Evolutionary conservation across 177 flowering plant species (phyloP), one percentile per base, ranked within the genome.

Genomic region (Vitis hybrid): DNA sequence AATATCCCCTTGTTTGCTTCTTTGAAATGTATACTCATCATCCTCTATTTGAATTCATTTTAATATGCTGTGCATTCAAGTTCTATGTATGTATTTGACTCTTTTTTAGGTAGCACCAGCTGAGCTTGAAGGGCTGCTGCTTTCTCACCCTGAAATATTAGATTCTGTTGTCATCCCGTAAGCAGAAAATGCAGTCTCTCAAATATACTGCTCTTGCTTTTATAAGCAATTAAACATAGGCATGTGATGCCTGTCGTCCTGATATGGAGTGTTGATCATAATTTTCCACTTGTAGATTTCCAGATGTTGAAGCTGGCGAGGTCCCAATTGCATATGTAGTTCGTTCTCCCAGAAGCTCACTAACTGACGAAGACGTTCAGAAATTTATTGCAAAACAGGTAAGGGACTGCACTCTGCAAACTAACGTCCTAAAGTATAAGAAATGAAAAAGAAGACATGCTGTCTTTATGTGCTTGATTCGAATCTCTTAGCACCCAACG

Each of bases 111-210:
- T 93, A 55, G 97, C 98, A 64, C 98, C 98, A 30, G 98, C 99
- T 12, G 96, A 94, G 80, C 92, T 94, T 59, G 98, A 94, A 83
- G 97, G 88, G 12, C 72, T 94, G 64, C 93, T 93, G 54, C 75
- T 90, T 67, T 83, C 96, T 69, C 97, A 91, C 75, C 88, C 94
- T 62, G 98, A 93, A 74, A 91, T 93, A 72, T 69, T 83, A 69
- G 98, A 93, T 78, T 94, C 98, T 69, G 97, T 84, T 64, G 98
- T 93, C 66, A 89, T 94, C 76, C 99, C 99, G 98, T 94, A 85
- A 87, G 97, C 79, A 49, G 21, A 19, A 12, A 21, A 11, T 56
- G 14, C 15, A 23, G 13, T 23, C 19, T 19, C 1, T 13, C 19
- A 21, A 26, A 26, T 26, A 26, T 3, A 26, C 30, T 26, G 30